phyloP scores from a whole-genome alignment of 768 basidiomycete genomes.

The Leccinum fibrillosum region DNA sequence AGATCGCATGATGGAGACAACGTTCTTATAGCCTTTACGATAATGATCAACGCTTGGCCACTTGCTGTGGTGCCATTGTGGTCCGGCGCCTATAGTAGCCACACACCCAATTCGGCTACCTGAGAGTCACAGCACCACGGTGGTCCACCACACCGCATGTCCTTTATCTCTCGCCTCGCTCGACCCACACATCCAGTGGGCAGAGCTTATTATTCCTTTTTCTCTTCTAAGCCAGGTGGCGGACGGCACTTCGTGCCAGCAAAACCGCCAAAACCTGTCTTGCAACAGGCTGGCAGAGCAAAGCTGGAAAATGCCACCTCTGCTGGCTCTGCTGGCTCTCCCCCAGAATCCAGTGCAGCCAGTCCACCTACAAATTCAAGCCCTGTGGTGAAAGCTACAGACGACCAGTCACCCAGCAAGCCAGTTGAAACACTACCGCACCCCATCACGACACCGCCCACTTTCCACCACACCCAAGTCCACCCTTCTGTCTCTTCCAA shows the following conservation, averaged over 20 bases:
- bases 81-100: neutral
- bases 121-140: neutral
- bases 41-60: neutral
- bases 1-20: neutral
- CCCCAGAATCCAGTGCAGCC: slow-evolving; percentile 26
- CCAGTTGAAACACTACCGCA: slow-evolving; percentile 23
- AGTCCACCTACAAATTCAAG: slow-evolving; percentile 14
- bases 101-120: neutral
- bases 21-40: neutral
- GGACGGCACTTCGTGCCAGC: slow-evolving; percentile 71
- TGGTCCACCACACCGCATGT: slow-evolving; percentile 35
- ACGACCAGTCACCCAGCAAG: slow-evolving; percentile 28
- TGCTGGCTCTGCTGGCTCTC: slow-evolving; percentile 22
- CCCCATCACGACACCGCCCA: slow-evolving; percentile 7
- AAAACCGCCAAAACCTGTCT: slow-evolving; percentile 54
- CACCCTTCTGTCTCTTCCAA: slow-evolving; percentile 62
- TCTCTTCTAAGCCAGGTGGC: slow-evolving; percentile 76
- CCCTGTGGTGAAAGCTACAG: slow-evolving; percentile 17
- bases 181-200: slow-evolving; percentile 45
- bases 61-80: neutral
- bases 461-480: slow-evolving; percentile 17
- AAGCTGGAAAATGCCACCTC: slow-evolving; percentile 41
- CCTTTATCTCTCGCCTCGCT: slow-evolving; percentile 48
- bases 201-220: slow-evolving; percentile 73
- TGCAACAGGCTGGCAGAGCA: slow-evolving; percentile 34